Evolutionary conservation across 371 early-diverging fungal species (phyloP), one percentile per base, ranked within the genome.

Genomic region (Mortierella sp.): DNA sequence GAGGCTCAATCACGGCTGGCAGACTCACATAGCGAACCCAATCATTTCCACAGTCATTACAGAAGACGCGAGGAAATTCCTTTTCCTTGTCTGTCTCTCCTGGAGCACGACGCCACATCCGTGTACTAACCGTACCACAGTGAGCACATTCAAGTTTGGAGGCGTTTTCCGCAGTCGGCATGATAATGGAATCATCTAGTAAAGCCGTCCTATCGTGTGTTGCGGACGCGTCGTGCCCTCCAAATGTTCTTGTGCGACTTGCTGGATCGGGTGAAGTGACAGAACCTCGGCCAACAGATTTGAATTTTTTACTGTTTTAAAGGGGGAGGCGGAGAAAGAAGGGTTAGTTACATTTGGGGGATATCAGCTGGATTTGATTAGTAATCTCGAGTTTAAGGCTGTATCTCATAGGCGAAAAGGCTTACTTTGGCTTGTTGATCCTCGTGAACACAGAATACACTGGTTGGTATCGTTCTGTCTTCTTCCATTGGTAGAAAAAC

Each of bases 401-500:
- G n/a, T n/a, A n/a, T n/a, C n/a, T n/a, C n/a, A n/a, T n/a, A n/a
- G n/a, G n/a, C n/a, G n/a, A n/a, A n/a, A n/a, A n/a, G n/a, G n/a
- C n/a, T 65, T 86, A 89, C 89, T 88, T 84, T 23, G 93, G 93
- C 23, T 88, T 81, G 70, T 88, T 88, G 45, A 90, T 85, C 53
- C 87, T 88, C 59, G 92, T 91, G 83, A 90, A 93, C 57, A 90
- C 85, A 1, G 89, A 87, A 75, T 93, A 93, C 1, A 90, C 88
- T 3, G 87, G 83, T 46, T 87, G 87, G 66, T 92, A 93, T 0
- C 90, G 84, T 52, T 87, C 85, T 0, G 91, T 86, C 65, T 93
- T 93, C 70, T 93, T 93, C 92, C 92, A 92, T 45, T 82, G 80
- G 56, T 92, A 93, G 79, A 92, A 93, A 69, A 80, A 92, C 0